A percentile compares a stretch with the other conserved stretches of the same genome.
Conservation (phyloP, 2,329 filamentous ascomycete genomes). For the Aurifilum marmelostoma region DNA sequence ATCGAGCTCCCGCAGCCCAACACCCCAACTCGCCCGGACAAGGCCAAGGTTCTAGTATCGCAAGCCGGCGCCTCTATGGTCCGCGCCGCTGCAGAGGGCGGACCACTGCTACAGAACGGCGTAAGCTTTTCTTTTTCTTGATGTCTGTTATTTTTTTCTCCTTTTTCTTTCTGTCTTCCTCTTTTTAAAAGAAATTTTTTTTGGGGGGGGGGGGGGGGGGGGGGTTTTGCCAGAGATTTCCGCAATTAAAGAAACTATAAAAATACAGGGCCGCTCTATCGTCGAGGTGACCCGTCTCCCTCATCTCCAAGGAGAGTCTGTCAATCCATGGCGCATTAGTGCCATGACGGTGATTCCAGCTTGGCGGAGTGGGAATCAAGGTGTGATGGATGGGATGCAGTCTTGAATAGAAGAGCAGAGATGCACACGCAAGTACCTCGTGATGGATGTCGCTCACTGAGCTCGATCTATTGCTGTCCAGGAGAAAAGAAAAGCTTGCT, state of each 20-base stretch:
- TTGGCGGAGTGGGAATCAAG: conserved; percentile 37
- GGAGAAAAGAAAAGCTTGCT: neutral
- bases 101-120: conserved; percentile 37
- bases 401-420: neutral
- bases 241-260: too few relatives aligned
- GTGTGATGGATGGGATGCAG: conserved; percentile 21
- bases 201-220: too few relatives aligned
- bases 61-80: conserved; percentile 35
- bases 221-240: too few relatives aligned
- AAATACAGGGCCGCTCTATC: conserved; percentile 34
- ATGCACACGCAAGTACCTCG: neutral
- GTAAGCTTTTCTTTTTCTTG: conserved; percentile 32
- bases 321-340: conserved; percentile 39
- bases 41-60: conserved; percentile 29
- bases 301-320: conserved; percentile 35
- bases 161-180: too few relatives aligned
- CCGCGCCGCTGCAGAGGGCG: conserved; percentile 30
- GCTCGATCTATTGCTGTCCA: neutral
- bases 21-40: conserved; percentile 30
- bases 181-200: too few relatives aligned
- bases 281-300: conserved; percentile 35
- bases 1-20: conserved; percentile 35
- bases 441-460: too few relatives aligned
- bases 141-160: too few relatives aligned
- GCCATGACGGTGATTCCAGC: conserved; percentile 31